Evolutionary conservation across 2,329 filamentous ascomycete species (phyloP), one percentile per base, ranked within the genome.

Genomic region (Alternaria sp.): DNA sequence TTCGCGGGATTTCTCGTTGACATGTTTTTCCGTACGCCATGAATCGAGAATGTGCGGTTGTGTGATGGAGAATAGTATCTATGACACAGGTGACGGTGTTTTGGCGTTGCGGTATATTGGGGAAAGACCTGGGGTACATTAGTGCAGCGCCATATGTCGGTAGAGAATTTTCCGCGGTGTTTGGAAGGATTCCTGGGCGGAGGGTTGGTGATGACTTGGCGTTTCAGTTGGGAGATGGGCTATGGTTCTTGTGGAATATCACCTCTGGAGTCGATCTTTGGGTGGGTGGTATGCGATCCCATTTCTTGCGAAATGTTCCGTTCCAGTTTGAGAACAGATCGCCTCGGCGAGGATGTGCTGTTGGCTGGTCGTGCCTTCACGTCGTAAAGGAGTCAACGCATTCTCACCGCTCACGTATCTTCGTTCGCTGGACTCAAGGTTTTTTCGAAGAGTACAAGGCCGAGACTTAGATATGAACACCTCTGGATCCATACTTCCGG

Each of bases 121-220:
- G 23, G 10, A 25, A 25, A 37, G 18, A 30, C 26, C 21, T 43
- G 15, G 33, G 26, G 26, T 30, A 14, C 44, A 60, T 21, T 26
- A 45, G 18, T 15, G 28, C 54, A 55, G 30, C 49, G 56, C 56
- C 57, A 51, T 51, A 53, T 33, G 33, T 57, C 51, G 58, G 46
- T 45, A 44, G 10, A 18, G 14, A 25, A 47, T 54, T 53, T 30
- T 49, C 44, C 33, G 28, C 23, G 45, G 15, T 23, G 25, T 28
- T 25, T 45, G 9, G 25, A 26, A 54, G 47, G 30, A 45, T 50
- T 47, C 9, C 54, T 61, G 43, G 61, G 61, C 61, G 49, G 41
- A 23, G 43, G 21, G 46, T 56, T 43, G 43, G 43, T 18, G 50
- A 30, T n/a, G 21, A 28, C 61, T 64, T 64, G 61, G 61, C 61